Evolutionary conservation across 495 filamentous ascomycete species (phyloP).

Genomic region (Podospora anserina): DNA sequence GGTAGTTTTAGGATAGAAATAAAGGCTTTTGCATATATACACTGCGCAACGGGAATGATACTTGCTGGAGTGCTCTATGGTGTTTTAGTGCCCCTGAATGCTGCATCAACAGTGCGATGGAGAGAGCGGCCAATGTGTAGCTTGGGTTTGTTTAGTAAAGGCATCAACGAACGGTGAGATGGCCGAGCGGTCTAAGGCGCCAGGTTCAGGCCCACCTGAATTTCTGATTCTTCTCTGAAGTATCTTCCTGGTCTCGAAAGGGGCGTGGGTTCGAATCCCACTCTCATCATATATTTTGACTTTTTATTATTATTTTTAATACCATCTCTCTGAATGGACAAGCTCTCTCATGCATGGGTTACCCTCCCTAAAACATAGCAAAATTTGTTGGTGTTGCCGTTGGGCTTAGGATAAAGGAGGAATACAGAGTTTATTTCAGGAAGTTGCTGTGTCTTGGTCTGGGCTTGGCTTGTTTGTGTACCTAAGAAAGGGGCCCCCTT

Average conservation of each 20-base stretch:
- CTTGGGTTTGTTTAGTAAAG: neutral
- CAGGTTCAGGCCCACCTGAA: conserved; percentile 7
- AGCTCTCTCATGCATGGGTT: too few relatives aligned
- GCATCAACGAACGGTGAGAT: neutral
- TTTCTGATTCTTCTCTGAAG: neutral
- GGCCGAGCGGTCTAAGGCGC: conserved; percentile 7
- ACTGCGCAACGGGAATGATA: neutral
- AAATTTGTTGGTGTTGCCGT: too few relatives aligned
- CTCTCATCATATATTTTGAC: conserved; percentile 22
- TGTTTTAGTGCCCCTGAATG: neutral
- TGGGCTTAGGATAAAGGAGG: too few relatives aligned
- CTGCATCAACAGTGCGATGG: neutral
- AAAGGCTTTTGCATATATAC: neutral
- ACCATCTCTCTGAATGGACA: too few relatives aligned
- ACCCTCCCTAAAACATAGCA: too few relatives aligned
- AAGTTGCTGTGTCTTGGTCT: too few relatives aligned
- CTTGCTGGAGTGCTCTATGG: neutral
- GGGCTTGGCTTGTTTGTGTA: too few relatives aligned
- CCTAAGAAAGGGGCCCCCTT: too few relatives aligned
- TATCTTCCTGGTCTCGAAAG: conserved; percentile 30
- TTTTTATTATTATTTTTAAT: neutral
- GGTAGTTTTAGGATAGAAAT: neutral
- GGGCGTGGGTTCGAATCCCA: conserved; percentile 38
- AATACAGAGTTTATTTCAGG: too few relatives aligned
- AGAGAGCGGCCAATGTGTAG: neutral